A percentile compares a stretch with the other conserved stretches of the same genome.
Evolutionary conservation across 139 green algal species (phyloP).

Genomic region (Pleodorina starrii): DNA sequence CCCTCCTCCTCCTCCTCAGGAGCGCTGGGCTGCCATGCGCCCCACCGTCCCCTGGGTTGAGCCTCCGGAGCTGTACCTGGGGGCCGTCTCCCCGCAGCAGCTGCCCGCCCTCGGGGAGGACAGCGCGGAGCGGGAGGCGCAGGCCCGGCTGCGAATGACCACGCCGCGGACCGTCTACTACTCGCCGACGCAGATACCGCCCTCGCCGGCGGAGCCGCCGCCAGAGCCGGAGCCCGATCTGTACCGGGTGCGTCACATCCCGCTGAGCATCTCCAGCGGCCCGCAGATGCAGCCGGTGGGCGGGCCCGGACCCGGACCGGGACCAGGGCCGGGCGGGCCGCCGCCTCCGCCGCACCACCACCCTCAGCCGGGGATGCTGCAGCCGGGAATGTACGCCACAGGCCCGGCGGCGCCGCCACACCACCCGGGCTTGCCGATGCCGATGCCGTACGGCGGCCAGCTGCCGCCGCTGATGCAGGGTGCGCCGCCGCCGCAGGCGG

Average conservation of each 20-base stretch:
- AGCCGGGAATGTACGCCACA: background rate
- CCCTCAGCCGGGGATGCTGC: background rate
- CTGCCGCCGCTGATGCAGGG: background rate
- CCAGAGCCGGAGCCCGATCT: conserved; percentile 12
- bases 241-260: conserved; percentile 6
- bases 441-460: background rate
- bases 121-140: conserved; percentile 31
- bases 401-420: background rate
- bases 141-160: background rate
- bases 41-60: conserved; percentile 28
- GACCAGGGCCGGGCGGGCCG: background rate
- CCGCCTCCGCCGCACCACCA: background rate
- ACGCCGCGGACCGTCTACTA: conserved; percentile 12
- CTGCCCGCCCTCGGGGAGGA: conserved; percentile 27
- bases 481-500: background rate
- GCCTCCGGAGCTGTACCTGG: conserved; percentile 27
- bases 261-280: conserved; percentile 1
- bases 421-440: background rate
- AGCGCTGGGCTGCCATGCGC: conserved; percentile 27
- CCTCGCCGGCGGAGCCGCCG: conserved; percentile 20
- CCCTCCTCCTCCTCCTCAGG: no score
- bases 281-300: background rate
- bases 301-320: background rate
- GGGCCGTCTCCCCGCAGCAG: background rate
- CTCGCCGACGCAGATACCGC: background rate